Evolutionary conservation across 441 rosid genomes (phyloP), one percentile per base, ranked within the genome.

Genomic region (Daphne laureola): DNA sequence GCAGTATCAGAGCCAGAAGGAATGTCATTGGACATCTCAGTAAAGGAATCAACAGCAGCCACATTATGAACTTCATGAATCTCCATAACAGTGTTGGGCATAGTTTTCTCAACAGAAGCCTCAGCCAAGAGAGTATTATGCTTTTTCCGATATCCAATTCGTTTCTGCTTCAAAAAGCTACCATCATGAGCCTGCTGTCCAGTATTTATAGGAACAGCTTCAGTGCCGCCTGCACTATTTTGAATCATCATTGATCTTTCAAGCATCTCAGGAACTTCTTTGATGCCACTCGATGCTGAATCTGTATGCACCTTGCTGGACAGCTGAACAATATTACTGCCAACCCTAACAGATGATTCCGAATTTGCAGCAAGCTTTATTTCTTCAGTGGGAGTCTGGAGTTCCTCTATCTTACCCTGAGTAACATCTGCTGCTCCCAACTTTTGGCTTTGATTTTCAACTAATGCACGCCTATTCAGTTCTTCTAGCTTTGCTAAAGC

Each of bases 401-500:
- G 48, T 63, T 67, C 79, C 51, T 69, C 82, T 67, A 56, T 72
- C 66, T 68, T 73, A 59, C 55, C 67, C 61, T 61, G 59, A 61
- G 66, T 57, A 55, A 48, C 38, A 14, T 83, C 53, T 48, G 55
- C 64, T 55, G 48, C 62, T 67, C 73, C 95, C 43, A 49, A 51
- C 58, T 73, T 81, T 62, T 55, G 72, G 64, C 71, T 61, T 51
- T 52, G 66, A 70, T 63, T 70, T 58, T 79, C 90, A 38, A 46
- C 72, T 43, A 67, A 62, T 4, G 82, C 64, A 45, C 91, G 90
- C 76, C 82, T 82, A 74, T 91, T 72, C 80, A 91, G 67, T 76
- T 84, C 98, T 67, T 79, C 87, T 61, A 84, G 62, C 74, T 88
- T 91, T 54, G 86, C 90, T 51, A 65, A 69, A 54, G 98, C 91